These are phyloP conservation scores for Pythium dissotocum DNA, from an alignment of 352 stramenopile species.

Conservation along the genomic window DNA sequence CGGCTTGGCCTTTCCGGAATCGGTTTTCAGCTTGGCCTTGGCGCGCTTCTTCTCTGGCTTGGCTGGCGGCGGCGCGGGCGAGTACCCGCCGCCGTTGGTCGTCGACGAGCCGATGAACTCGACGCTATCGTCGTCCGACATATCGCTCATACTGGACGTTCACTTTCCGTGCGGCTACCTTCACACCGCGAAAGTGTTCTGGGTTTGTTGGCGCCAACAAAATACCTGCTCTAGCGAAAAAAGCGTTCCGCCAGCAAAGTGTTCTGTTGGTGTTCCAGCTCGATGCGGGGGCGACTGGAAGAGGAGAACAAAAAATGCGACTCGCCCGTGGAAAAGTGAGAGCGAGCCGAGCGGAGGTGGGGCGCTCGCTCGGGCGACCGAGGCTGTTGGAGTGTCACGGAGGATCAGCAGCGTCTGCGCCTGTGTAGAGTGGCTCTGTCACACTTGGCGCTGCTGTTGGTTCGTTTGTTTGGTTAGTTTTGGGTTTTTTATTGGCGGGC, in stretches of 20 bases:
- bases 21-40: slow-evolving; percentile 28
- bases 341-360: slow-evolving; percentile 4
- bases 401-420: slow-evolving; percentile 7
- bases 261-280: slow-evolving; percentile 2
- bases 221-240: neutral
- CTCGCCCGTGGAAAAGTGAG: slow-evolving; percentile 7
- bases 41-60: slow-evolving; percentile 22
- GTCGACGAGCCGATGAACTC: slow-evolving; percentile 24
- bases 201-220: slow-evolving; percentile 8
- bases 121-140: slow-evolving; percentile 29
- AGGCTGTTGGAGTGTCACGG: slow-evolving; percentile 8
- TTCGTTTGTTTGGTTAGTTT: slow-evolving; percentile 26
- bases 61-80: neutral
- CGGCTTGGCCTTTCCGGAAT: slow-evolving; percentile 10
- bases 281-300: neutral
- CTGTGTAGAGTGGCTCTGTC: slow-evolving; percentile 16
- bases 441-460: slow-evolving; percentile 15
- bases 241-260: neutral
- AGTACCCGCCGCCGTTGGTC: neutral
- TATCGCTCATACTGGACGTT: slow-evolving; percentile 25
- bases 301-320: slow-evolving; percentile 25
- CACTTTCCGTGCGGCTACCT: neutral
- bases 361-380: neutral
- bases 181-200: neutral
- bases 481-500: slow-evolving; percentile 31